Base-by-base conservation (phyloP, 2,329 filamentous ascomycete genomes). In the Daldinia sp. region DNA sequence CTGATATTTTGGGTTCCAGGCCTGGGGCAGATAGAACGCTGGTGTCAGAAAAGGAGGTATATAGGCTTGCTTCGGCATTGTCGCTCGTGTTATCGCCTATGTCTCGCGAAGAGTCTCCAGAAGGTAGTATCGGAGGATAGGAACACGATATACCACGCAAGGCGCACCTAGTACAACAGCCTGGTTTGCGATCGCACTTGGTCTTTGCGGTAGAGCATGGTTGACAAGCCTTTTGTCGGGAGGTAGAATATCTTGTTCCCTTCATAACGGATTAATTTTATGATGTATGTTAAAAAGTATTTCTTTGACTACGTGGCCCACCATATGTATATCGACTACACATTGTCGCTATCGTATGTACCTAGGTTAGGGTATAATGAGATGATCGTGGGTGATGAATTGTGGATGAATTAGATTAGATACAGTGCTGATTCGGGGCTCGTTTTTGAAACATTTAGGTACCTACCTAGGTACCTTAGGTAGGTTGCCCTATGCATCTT, bases 181-280 rank as follows among this genome's bases (percentile, higher is more conserved):
- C 74, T 9, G 67, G 39, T 51, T 73, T 76, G 53, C 80, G 80
- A 71, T 83, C 79, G 67, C 82, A 83, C 75, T 77, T 82, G 28
- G 76, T 77, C 67, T 83, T 83, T 55, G 81, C 78, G 13, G 62
- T 41, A 1, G 78, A 79, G 46, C 82, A 83, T 7, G 74, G 67
- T 12, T 77, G 76, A 60, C 82, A 83, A 41, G 79, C 78, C 59
- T 81, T 83, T 65, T 82, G 81, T 10, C 81, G 78, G 1, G 81
- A 79, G 10, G 72, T 74, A 18, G 79, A 71, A 67, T 82, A 82
- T 72, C 79, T 74, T 5, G 73, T 37, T 18, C 65, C 33, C 48
- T 57, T 76, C 75, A 77, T 78, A 37, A 18, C 37, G 10, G n/a
- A 33, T 35, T 30, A 53, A 20, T 20, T 23, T n/a, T 10, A 12